A percentile compares a stretch with the other conserved stretches of the same genome.
Evolutionary conservation across 2,329 filamentous ascomycete species (phyloP).

Genomic region (Ophiostoma triangulosporum): DNA sequence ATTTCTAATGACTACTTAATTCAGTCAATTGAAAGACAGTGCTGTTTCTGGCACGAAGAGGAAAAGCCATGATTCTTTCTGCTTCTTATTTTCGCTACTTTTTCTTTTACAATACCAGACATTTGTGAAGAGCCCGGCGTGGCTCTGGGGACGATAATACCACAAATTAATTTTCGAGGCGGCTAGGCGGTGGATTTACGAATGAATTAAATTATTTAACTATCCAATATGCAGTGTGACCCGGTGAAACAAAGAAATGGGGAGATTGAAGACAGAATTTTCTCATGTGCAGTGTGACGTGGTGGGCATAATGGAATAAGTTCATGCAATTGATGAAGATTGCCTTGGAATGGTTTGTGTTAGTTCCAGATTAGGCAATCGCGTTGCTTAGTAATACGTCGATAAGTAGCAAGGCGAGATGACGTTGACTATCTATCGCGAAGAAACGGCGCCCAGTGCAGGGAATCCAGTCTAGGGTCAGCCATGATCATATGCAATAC

Average conservation of each 20-base stretch:
- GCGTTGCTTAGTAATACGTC: background rate
- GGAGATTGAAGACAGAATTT: too few relatives aligned
- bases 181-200: slow-evolving; percentile 1
- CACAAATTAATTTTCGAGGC: slow-evolving; percentile 4
- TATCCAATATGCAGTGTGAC: background rate
- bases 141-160: slow-evolving; percentile 5
- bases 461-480: too few relatives aligned
- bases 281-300: too few relatives aligned
- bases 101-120: slow-evolving; percentile 8
- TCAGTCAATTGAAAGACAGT: background rate
- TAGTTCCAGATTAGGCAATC: background rate
- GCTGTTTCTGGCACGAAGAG: background rate
- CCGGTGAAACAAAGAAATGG: too few relatives aligned
- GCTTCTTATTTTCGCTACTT: slow-evolving; percentile 3
- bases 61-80: background rate
- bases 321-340: too few relatives aligned
- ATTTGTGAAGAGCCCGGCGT: slow-evolving; percentile 4
- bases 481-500: too few relatives aligned
- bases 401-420: too few relatives aligned
- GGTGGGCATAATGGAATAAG: too few relatives aligned
- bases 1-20: background rate
- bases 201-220: background rate
- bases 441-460: too few relatives aligned
- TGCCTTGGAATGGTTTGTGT: background rate
- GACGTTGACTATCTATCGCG: too few relatives aligned